phyloP scores from a whole-genome alignment of 108 stramenopile species.

The Nitzschia sp. region DNA sequence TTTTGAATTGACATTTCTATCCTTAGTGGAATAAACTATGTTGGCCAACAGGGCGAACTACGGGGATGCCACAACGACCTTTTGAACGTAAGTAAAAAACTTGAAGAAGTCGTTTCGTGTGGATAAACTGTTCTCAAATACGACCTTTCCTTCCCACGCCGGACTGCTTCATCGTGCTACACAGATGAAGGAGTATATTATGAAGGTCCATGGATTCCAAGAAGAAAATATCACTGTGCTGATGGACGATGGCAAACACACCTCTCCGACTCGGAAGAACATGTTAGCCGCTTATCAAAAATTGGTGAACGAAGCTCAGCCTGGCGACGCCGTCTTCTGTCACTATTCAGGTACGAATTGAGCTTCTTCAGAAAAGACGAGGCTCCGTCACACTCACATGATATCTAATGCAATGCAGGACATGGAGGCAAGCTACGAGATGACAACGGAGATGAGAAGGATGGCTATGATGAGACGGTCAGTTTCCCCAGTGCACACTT shows the following conservation, averaged over 20 bases:
- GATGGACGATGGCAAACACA: conserved; percentile 81
- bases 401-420: conserved; percentile 28
- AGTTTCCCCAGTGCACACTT: no score
- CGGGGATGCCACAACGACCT: conserved; percentile 93
- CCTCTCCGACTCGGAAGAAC: conserved; percentile 61
- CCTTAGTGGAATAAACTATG: conserved; percentile 89
- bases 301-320: conserved; percentile 41
- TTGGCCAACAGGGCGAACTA: conserved; percentile 84
- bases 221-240: conserved; percentile 72
- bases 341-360: conserved; percentile 56
- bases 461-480: conserved; percentile 87
- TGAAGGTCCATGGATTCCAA: conserved; percentile 76
- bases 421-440: conserved; percentile 80
- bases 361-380: neutral
- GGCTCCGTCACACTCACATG: neutral
- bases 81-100: conserved; percentile 37
- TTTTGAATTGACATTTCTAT: conserved; percentile 21
- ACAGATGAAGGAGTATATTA: conserved; percentile 84
- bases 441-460: conserved; percentile 55
- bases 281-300: conserved; percentile 74
- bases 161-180: no score
- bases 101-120: neutral
- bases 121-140: neutral
- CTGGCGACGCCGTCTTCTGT: conserved; percentile 70
- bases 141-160: no score